phyloP scores from a whole-genome alignment of 164 flowering plant species.

The Euptelea pleiosperma region DNA sequence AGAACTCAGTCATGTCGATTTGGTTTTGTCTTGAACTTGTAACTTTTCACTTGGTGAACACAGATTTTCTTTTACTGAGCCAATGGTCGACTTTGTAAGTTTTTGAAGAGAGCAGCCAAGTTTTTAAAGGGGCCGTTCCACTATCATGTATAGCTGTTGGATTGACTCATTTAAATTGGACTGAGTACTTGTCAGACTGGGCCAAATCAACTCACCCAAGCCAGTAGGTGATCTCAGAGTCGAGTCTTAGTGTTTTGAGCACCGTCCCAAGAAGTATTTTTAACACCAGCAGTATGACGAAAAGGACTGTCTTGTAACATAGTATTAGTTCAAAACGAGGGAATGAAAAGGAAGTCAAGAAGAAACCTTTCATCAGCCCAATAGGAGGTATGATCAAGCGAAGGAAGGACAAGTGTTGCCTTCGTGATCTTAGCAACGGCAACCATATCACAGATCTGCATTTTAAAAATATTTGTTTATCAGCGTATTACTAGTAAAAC shows the following conservation, averaged over 20 bases:
- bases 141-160: too few relatives aligned
- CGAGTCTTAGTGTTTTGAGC: not conserved
- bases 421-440: conserved; percentile 93
- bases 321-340: not conserved
- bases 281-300: not conserved
- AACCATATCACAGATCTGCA: conserved; percentile 99
- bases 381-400: conserved; percentile 94
- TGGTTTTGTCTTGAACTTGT: not conserved
- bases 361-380: conserved; percentile 96
- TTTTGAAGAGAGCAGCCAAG: too few relatives aligned
- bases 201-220: too few relatives aligned
- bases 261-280: not conserved
- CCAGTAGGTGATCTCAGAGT: not conserved
- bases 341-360: not conserved
- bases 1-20: not conserved
- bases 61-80: not conserved
- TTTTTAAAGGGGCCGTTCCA: too few relatives aligned
- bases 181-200: too few relatives aligned
- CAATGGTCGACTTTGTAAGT: too few relatives aligned
- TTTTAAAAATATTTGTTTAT: conserved; percentile 40
- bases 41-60: not conserved
- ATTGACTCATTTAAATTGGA: too few relatives aligned
- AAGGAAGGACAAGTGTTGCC: conserved; percentile 98
- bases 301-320: not conserved
- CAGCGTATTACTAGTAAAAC: conserved; percentile 23